phyloP scores from a whole-genome alignment of 2,329 filamentous ascomycete species.

The Davidsoniella australis region DNA sequence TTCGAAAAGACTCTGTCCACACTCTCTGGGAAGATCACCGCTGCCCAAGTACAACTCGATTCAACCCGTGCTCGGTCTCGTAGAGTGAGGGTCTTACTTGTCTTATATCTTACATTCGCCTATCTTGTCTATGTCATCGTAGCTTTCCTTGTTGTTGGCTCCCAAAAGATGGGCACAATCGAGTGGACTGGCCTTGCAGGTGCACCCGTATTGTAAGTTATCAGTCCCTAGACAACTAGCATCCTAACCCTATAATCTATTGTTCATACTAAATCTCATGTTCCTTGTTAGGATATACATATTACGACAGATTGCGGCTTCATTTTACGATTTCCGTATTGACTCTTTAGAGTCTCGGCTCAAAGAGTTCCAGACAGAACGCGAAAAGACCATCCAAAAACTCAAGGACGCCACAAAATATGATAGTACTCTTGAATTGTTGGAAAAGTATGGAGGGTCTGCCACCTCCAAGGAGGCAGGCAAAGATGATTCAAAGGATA shows the following conservation, averaged over 20 bases:
- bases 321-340: constrained; percentile 70
- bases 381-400: constrained; percentile 77
- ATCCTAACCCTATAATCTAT: not conserved
- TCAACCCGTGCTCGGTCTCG: constrained; percentile 53
- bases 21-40: constrained; percentile 67
- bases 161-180: constrained; percentile 53
- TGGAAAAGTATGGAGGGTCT: constrained; percentile 76
- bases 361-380: constrained; percentile 59
- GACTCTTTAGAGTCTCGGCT: constrained; percentile 50
- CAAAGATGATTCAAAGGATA: constrained; percentile 13
- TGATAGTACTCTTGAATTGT: constrained; percentile 77
- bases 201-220: constrained; percentile 55
- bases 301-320: constrained; percentile 46
- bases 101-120: constrained; percentile 75
- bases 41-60: constrained; percentile 58
- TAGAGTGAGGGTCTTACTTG: constrained; percentile 70
- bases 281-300: constrained; percentile 51
- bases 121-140: constrained; percentile 80
- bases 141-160: constrained; percentile 68
- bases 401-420: constrained; percentile 92
- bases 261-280: too few relatives aligned
- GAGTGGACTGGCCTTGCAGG: constrained; percentile 69
- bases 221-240: not conserved
- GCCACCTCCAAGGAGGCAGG: constrained; percentile 30
- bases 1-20: constrained; percentile 84